Conservation (phyloP, 352 stramenopile species). For the Thraustochytrium striatum region DNA sequence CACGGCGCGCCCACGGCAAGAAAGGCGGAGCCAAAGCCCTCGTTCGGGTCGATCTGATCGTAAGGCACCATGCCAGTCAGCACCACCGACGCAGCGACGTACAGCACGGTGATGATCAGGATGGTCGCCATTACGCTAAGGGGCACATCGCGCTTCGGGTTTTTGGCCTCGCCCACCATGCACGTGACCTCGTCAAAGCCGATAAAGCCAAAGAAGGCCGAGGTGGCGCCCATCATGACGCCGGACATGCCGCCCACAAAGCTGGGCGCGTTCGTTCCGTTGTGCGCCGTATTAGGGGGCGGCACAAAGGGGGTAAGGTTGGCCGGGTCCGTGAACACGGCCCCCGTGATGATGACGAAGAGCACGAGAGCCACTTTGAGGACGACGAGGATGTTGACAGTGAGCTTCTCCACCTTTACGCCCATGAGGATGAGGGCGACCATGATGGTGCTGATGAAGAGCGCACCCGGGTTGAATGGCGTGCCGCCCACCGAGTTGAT, state of each 20-base stretch:
- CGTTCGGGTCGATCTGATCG: conserved; percentile 52
- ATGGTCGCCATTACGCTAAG: conserved; percentile 84
- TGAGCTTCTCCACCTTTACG: conserved; percentile 77
- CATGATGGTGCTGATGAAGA: conserved; percentile 75
- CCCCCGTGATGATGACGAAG: conserved; percentile 76
- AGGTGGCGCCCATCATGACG: conserved; percentile 74
- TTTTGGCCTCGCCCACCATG: conserved; percentile 79
- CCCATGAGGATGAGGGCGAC: conserved; percentile 68
- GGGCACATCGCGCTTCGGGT: conserved; percentile 78
- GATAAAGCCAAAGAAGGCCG: conserved; percentile 85
- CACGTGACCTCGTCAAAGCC: conserved; percentile 88
- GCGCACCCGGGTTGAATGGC: conserved; percentile 69
- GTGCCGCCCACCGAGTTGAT: conserved; percentile 54
- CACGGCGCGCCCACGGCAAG: conserved; percentile 66
- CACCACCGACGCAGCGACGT: conserved; percentile 77
- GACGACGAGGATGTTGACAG: conserved; percentile 76
- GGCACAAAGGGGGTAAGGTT: conserved; percentile 79
- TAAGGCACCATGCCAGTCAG: conserved; percentile 68
- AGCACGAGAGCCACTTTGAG: conserved; percentile 79
- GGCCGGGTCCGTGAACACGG: conserved; percentile 65
- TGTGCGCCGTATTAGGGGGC: too few species aligned
- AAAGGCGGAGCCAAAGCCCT: conserved; percentile 75
- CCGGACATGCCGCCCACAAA: conserved; percentile 58
- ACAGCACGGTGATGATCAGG: conserved; percentile 81
- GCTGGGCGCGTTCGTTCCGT: too few species aligned